Percentiles rank a stretch among this genome's conserved stretches.
These are phyloP conservation scores for Sphagnum fallax DNA, from an alignment of 228 moss, liverwort and hornwort species.

Conservation along the genomic window DNA sequence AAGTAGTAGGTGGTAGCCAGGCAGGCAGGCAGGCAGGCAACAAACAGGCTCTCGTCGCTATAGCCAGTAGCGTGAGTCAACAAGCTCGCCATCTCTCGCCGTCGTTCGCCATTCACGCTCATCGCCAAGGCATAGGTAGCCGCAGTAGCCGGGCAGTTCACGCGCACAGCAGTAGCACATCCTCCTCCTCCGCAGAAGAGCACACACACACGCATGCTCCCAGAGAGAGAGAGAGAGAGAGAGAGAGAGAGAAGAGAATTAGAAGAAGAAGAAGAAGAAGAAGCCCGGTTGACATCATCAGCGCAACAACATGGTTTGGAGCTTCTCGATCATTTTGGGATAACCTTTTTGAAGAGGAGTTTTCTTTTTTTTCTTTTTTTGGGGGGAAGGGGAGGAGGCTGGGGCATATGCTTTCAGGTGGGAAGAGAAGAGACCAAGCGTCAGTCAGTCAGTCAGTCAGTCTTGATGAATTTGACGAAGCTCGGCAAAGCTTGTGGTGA, in stretches of 20 bases:
- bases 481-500: no score
- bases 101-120: neutral
- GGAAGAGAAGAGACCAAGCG: no score
- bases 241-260: neutral
- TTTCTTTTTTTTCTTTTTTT: neutral
- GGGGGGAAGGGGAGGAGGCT: no score
- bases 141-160: neutral
- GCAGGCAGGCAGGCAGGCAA: neutral
- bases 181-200: neutral
- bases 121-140: neutral
- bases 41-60: neutral
- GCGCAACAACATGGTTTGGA: no score
- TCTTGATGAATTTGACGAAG: no score
- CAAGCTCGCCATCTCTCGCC: slow-evolving; percentile 1
- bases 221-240: neutral
- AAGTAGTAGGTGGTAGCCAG: neutral
- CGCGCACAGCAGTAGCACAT: neutral
- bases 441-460: no score
- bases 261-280: neutral
- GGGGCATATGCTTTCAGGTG: no score
- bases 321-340: neutral
- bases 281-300: no score
- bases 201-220: no score
- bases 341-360: neutral
- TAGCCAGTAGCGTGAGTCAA: no score